Conservation (phyloP, 371 early-diverging fungal species). For the Mucor plumbeus region DNA sequence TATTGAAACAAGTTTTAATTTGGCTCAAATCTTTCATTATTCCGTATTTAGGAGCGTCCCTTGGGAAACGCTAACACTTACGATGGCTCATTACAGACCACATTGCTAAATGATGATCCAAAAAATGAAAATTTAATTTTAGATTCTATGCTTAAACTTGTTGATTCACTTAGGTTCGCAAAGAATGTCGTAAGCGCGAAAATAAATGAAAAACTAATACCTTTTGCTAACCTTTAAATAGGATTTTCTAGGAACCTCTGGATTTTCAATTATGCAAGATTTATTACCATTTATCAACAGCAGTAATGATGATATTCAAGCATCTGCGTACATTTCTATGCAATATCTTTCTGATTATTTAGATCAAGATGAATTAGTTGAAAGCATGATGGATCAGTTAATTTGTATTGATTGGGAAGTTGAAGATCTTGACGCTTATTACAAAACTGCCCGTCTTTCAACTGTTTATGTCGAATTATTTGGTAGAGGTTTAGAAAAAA, state of each 20-base stretch:
- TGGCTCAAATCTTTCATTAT: neutral
- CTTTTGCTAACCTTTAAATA: neutral
- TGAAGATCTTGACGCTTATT: neutral
- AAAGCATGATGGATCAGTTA: conserved; percentile 22
- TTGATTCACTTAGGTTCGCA: neutral
- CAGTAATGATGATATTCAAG: neutral
- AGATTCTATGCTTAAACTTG: neutral
- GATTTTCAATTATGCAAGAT: neutral
- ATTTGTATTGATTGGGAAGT: conserved; percentile 15
- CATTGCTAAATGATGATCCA: neutral
- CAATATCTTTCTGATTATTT: conserved; percentile 1
- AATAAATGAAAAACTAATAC: neutral
- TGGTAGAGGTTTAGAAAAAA: conserved; percentile 24
- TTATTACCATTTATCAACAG: conserved; percentile 3
- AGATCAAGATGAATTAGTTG: conserved; percentile 20
- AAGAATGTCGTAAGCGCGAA: neutral
- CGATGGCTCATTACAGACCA: neutral
- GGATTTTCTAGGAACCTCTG: neutral
- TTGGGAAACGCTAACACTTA: neutral
- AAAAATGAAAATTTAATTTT: neutral
- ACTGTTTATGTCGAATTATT: conserved; percentile 16
- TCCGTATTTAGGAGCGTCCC: neutral
- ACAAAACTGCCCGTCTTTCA: conserved; percentile 1
- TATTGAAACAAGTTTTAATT: neutral
- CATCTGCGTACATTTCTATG: conserved; percentile 2